A percentile compares a stretch with the other conserved stretches of the same genome.
These are phyloP conservation scores for Pezicula carpinea DNA, from an alignment of 2,329 filamentous ascomycete genomes.

Conservation along the genomic window DNA sequence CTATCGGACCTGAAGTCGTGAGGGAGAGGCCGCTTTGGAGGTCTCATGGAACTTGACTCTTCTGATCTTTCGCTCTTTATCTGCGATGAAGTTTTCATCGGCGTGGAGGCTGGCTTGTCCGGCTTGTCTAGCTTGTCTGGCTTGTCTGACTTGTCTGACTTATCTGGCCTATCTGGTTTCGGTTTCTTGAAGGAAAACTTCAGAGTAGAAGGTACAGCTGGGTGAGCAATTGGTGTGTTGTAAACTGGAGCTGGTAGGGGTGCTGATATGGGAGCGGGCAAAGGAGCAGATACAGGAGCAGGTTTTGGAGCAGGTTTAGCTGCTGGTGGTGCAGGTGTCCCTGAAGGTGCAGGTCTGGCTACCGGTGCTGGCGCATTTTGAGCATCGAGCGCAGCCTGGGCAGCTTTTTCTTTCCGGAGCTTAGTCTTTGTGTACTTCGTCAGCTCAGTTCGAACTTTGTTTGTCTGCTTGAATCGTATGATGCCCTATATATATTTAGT, in stretches of 20 bases:
- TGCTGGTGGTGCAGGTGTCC: slow-evolving; percentile 1
- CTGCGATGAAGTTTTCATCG: neutral
- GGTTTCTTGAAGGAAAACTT: slow-evolving; percentile 3
- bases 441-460: slow-evolving; percentile 22
- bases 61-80: neutral
- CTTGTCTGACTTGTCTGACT: slow-evolving; percentile 3
- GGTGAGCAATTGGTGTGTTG: neutral
- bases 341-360: neutral
- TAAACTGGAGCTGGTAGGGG: neutral
- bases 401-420: neutral
- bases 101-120: neutral
- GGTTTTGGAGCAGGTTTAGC: slow-evolving; percentile 1
- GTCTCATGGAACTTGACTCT: slow-evolving; percentile 11
- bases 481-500: slow-evolving; percentile 17
- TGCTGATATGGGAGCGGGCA: slow-evolving; percentile 3
- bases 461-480: slow-evolving; percentile 23
- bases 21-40: slow-evolving; percentile 19
- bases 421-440: slow-evolving; percentile 5
- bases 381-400: slow-evolving; percentile 1
- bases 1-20: slow-evolving; percentile 3
- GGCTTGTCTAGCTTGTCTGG: slow-evolving; percentile 1
- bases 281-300: neutral
- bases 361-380: slow-evolving; percentile 1
- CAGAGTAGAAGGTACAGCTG: neutral
- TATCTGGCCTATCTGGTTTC: slow-evolving; percentile 5